Conservation (phyloP, 2,329 filamentous ascomycete genomes). For the Penicillium sp. region DNA sequence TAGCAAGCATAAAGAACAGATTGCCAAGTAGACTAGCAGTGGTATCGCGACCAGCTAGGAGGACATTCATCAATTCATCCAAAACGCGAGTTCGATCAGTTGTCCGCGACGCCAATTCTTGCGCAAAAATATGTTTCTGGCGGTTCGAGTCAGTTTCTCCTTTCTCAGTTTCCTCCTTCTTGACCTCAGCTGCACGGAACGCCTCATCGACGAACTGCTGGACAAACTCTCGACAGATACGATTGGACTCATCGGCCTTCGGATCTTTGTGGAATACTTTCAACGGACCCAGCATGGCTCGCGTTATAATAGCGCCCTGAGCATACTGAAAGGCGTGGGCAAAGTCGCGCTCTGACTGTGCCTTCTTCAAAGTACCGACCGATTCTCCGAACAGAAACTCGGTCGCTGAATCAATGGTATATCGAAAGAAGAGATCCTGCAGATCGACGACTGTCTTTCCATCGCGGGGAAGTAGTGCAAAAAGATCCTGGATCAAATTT, state of each 20-base stretch:
- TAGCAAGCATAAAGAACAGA: slow-evolving; percentile 49
- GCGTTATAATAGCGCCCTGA: slow-evolving; percentile 27
- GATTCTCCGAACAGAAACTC: slow-evolving; percentile 67
- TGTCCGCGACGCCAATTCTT: slow-evolving; percentile 55
- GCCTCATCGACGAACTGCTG: not conserved
- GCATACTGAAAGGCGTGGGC: slow-evolving; percentile 38
- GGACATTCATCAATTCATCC: slow-evolving; percentile 47
- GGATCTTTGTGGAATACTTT: slow-evolving; percentile 43
- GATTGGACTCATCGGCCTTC: not conserved
- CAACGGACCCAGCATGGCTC: slow-evolving; percentile 24
- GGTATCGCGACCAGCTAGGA: slow-evolving; percentile 39
- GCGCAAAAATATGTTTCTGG: slow-evolving; percentile 49
- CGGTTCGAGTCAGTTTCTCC: not conserved
- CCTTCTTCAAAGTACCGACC: slow-evolving; percentile 44
- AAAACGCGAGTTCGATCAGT: slow-evolving; percentile 48
- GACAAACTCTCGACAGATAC: not conserved
- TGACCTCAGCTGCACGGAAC: not conserved
- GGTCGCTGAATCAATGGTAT: slow-evolving; percentile 67
- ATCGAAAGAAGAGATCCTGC: slow-evolving; percentile 62
- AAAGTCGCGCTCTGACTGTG: slow-evolving; percentile 23
- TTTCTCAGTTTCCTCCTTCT: not conserved
- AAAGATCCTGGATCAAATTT: slow-evolving; percentile 4
- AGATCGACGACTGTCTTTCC: slow-evolving; percentile 58
- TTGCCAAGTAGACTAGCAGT: slow-evolving; percentile 46
- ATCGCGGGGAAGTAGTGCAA: slow-evolving; percentile 26